These are phyloP conservation scores for Copromyces sp. DNA, from an alignment of 495 filamentous ascomycete genomes.

Conservation along the genomic window DNA sequence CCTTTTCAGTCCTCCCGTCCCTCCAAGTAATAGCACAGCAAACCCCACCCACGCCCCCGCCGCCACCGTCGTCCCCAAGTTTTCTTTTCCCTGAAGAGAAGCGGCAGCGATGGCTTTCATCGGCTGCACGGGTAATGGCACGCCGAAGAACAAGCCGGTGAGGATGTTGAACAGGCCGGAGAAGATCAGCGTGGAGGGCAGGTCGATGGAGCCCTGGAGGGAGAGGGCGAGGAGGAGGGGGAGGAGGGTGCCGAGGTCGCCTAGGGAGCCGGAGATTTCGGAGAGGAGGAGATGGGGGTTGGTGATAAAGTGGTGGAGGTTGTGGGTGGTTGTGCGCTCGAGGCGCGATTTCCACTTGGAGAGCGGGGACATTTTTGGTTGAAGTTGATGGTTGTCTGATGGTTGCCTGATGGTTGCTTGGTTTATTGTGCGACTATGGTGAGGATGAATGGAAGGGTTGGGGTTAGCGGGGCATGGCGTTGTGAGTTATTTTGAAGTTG, in stretches of 20 bases:
- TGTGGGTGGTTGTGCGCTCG: background rate
- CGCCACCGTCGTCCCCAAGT: background rate
- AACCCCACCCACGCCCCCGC: background rate
- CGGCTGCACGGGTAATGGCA: slow-evolving; percentile 78
- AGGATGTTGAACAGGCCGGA: slow-evolving; percentile 76
- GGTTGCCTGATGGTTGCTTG: background rate
- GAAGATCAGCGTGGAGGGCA: slow-evolving; percentile 78
- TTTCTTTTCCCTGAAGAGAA: too few species aligned
- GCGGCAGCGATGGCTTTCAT: slow-evolving; percentile 47
- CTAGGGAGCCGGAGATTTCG: slow-evolving; percentile 83
- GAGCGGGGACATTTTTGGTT: background rate
- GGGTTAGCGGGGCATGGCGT: background rate
- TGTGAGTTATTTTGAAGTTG: background rate
- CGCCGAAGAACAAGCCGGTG: slow-evolving; percentile 72
- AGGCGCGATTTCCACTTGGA: background rate
- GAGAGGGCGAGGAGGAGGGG: slow-evolving; percentile 80
- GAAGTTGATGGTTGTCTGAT: background rate
- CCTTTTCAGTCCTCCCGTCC: background rate
- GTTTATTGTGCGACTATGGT: background rate
- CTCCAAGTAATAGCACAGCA: background rate
- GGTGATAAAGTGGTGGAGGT: background rate
- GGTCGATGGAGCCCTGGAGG: slow-evolving; percentile 60
- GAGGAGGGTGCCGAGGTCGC: slow-evolving; percentile 84
- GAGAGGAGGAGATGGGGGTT: background rate
- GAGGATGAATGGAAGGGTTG: background rate